Evolutionary conservation across 331 rosid genomes (phyloP).

Genomic region (Quercus lobata): DNA sequence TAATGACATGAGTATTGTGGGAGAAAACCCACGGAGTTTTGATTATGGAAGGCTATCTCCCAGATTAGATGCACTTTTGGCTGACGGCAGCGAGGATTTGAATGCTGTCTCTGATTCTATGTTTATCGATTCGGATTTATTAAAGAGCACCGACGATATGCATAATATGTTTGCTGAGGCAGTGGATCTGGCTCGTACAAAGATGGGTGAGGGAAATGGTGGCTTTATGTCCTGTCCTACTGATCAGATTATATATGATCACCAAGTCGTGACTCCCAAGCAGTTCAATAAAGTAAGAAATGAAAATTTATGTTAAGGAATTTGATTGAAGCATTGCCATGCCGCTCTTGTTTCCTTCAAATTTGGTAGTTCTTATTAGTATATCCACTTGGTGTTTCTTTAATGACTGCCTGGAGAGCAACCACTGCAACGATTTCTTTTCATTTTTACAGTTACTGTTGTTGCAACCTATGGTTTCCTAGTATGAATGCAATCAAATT

Average conservation of each 20-base stretch:
- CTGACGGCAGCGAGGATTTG: slow-evolving; percentile 49
- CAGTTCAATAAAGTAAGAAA: slow-evolving; percentile 34
- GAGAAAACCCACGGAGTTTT: slow-evolving; percentile 37
- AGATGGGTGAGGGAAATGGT: slow-evolving; percentile 13
- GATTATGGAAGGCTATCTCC: slow-evolving; percentile 59
- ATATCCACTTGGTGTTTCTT: background rate
- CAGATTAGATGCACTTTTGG: slow-evolving; percentile 53
- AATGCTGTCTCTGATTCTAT: slow-evolving; percentile 14
- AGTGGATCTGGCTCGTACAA: slow-evolving; percentile 1
- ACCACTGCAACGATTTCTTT: background rate
- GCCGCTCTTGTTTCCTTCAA: background rate
- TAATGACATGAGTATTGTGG: slow-evolving; percentile 72
- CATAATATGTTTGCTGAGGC: slow-evolving; percentile 12
- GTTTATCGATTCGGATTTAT: background rate
- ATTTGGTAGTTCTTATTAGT: background rate
- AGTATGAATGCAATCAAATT: background rate
- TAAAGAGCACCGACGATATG: slow-evolving; percentile 11
- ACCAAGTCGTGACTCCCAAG: slow-evolving; percentile 19
- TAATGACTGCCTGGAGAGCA: background rate
- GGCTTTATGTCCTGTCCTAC: background rate
- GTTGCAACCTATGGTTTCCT: background rate
- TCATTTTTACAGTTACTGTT: background rate
- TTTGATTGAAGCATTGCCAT: slow-evolving; percentile 8
- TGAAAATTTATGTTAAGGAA: background rate
- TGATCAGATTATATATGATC: slow-evolving; percentile 1